Evolutionary conservation across 225 moss, liverwort and hornwort genomes (phyloP), one percentile per base, ranked within the genome.

Genomic region (Sphagnum tenellum): DNA sequence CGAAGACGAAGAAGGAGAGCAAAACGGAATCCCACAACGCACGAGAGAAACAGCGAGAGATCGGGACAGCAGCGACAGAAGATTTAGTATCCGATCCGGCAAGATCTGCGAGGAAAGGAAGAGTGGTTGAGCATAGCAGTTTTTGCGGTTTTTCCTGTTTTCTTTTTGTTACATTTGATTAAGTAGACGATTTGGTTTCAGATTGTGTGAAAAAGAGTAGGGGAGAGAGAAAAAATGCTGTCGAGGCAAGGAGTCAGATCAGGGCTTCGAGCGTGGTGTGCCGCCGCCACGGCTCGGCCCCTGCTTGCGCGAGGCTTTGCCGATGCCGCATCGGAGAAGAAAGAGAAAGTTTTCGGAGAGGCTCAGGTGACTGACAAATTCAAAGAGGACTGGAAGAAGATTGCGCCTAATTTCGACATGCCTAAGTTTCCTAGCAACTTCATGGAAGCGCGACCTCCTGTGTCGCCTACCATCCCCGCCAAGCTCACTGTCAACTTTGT

Each of bases 401-500:
- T 89, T 47, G 91, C 94, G 12, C 94, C 91, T n/a, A 69, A 67
- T 68, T 73, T 82, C 3, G 94, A 89, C 47, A 9, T 94, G 29
- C 94, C 87, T 5, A 77, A 80, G 66, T 78, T 79, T 12, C 94
- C 94, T 4, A 75, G 83, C 56, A 78, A 73, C 71, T 94, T 82
- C 62, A 75, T 94, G 76, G 72, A 72, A 12, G 73, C 73, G 12
- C 83, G 91, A 14, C 87, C 94, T 50, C 69, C 79, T 4, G 74
- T 87, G 60, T 59, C 87, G 7, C 9, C 68, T 1, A 75, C 82
- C 13, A 59, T 91, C 13, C 94, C 90, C 1, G 50, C 83, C 9
- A 94, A 91, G 75, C 73, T 94, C 64, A 82, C 78, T 0, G 66
- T 94, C 58, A 94, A 94, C 74, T 87, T 91, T 45, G 75, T 86